phyloP scores from a whole-genome alignment of 805 yeast species.

The Saccharomycopsis babjevae region DNA sequence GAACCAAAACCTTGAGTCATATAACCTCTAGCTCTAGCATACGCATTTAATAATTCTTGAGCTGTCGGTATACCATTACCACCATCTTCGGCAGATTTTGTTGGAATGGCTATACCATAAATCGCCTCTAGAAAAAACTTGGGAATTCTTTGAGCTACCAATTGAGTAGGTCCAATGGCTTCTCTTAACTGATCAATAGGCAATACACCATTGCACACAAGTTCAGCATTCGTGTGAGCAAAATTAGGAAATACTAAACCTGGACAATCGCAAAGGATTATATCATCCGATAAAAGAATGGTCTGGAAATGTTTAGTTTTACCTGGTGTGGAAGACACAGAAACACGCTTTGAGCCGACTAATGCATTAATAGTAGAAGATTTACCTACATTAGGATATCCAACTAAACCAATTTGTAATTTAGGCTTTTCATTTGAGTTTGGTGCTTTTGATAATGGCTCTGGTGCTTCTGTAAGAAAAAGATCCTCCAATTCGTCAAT shows the following conservation, averaged over 20 bases:
- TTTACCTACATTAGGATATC: conserved; percentile 94
- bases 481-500: conserved; percentile 79
- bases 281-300: conserved; percentile 69
- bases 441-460: conserved; percentile 40
- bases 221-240: conserved; percentile 91
- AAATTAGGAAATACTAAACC: conserved; percentile 98
- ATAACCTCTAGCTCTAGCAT: conserved; percentile 93
- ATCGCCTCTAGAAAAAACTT: conserved; percentile 80
- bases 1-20: conserved; percentile 96
- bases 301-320: conserved; percentile 99
- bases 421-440: conserved; percentile 50
- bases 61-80: conserved; percentile 87
- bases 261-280: conserved; percentile 94
- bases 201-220: conserved; percentile 96
- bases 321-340: conserved; percentile 97
- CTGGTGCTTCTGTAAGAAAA: conserved; percentile 72
- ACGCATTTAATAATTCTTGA: conserved; percentile 78
- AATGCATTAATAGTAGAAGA: conserved; percentile 97
- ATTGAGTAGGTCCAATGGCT: conserved; percentile 74
- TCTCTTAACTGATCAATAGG: conserved; percentile 97
- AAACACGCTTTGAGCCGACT: conserved; percentile 94
- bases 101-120: conserved; percentile 84
- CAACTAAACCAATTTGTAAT: conserved; percentile 89
- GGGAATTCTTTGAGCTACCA: conserved; percentile 84
- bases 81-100: conserved; percentile 70